A percentile compares a stretch with the other conserved stretches of the same genome.
These are phyloP conservation scores for Suillus subalutaceus DNA, from an alignment of 768 basidiomycete species.

Conservation along the genomic window DNA sequence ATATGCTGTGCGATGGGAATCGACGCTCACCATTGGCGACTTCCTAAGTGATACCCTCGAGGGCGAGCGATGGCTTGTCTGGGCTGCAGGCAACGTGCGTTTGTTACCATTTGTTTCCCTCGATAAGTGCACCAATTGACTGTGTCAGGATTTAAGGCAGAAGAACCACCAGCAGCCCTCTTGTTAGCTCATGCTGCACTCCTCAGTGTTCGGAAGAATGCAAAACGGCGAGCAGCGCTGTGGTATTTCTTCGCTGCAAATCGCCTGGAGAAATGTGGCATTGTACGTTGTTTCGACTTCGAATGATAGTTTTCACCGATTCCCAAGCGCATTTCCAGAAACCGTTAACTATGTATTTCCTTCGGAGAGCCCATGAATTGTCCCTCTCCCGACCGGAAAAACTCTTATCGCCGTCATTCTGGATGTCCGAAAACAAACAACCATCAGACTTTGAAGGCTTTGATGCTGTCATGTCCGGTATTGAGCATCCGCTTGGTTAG, in stretches of 20 bases:
- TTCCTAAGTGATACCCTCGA: constrained; percentile 62
- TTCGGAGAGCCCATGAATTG: constrained; percentile 69
- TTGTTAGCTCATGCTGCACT: constrained; percentile 80
- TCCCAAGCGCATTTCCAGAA: constrained; percentile 50
- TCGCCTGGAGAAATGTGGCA: constrained; percentile 80
- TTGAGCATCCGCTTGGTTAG: constrained; percentile 80
- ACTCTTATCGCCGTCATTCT: constrained; percentile 77
- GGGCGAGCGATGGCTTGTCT: constrained; percentile 85
- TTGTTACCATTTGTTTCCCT: constrained; percentile 7
- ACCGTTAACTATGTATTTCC: constrained; percentile 82
- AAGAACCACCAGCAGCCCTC: constrained; percentile 81
- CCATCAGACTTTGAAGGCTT: constrained; percentile 47
- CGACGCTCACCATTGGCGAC: constrained; percentile 57
- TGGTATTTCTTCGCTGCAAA: constrained; percentile 82
- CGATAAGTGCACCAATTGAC: constrained; percentile 26
- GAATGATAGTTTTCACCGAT: constrained; percentile 10
- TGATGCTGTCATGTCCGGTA: constrained; percentile 66
- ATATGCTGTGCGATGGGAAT: constrained; percentile 79
- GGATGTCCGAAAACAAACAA: constrained; percentile 66
- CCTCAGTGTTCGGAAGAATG: constrained; percentile 59
- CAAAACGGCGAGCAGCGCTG: constrained; percentile 67
- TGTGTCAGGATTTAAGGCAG: constrained; percentile 55
- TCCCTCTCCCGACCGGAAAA: constrained; percentile 56
- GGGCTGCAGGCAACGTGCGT: constrained; percentile 81
- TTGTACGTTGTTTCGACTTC: constrained; percentile 53